Evolutionary conservation across 192 early-diverging fungal species (phyloP), one percentile per base, ranked within the genome.

Genomic region (Glomus cerebriforme): DNA sequence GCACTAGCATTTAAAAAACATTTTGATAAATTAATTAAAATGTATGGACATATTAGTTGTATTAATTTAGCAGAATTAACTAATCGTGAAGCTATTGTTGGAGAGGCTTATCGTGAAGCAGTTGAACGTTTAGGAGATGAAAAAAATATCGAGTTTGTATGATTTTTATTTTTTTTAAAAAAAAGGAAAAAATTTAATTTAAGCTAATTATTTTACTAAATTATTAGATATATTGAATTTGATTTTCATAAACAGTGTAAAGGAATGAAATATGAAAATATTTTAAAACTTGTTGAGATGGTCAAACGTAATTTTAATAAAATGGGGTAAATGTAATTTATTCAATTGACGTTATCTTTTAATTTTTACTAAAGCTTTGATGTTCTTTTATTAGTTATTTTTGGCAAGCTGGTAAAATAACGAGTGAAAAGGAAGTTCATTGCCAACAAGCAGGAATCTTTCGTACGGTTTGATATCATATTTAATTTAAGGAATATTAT

Each of bases 181-280:
- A 37, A n/a, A 2, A n/a, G n/a, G n/a, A n/a, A 2, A 10, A 10
- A 43, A 1, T 71, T 69, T 34, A 0, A 59, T n/a, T 43, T 47
- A 32, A 72, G 19, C n/a, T 17, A 58, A 19, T 43, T 45, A 29
- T 68, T 49, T 9, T 39, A 47, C 0, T n/a, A 3, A 13, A 59
- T 34, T 13, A n/a, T n/a, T 77, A 89, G 86, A 80, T 95, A 98
- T 80, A 87, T 95, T 24, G 94, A 95, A 54, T 99, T 96, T 83
- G 97, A 99, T 82, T 99, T 99, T 83, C 97, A 99, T 77, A 82
- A 92, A 39, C 92, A 99, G 82, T 95, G 94, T 77, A 91, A 91
- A 43, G 96, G 96, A 22, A 96, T 98, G 95, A 91, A 88, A 47
- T 98, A 92, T 87, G 92, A 97, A 79, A 95, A 92, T 35, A 93